Evolutionary conservation across 2,329 filamentous ascomycete genomes (phyloP), one percentile per base, ranked within the genome.

Genomic region (Botrytis pseudocinerea): DNA sequence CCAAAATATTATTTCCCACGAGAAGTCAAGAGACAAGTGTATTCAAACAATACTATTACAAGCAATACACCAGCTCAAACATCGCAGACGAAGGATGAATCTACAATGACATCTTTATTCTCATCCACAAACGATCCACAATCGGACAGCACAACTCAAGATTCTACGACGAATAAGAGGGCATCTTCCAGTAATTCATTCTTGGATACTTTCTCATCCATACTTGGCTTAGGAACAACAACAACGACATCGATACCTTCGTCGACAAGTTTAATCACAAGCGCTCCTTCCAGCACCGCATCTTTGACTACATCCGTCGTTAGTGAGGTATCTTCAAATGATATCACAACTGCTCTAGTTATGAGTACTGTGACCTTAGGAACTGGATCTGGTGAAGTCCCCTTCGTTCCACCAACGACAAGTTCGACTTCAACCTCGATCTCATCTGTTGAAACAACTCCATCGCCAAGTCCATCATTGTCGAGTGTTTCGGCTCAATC

Each of bases 1-100:
- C 87, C 87, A 28, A 85, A 83, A 78, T 87, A 88, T 78, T 90
- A 89, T 80, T 89, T 87, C 75, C 88, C 88, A 20, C 84, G 85
- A 72, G 84, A 88, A 61, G 83, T 90, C 77, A 89, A 86, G 82
- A 84, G 87, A 71, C 82, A 86, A 73, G 82, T 85, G 70, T 78
- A 70, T 75, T 75, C 73, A 2, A 79, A 80, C 44, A 75, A 76
- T 25, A 77, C 77, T 20, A 73, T 75, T 40, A 76, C 75, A 16
- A 76, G 59, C 40, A 69, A 73, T 22, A 66, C 77, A 25, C 51
- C 76, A 28, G 51, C 61, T 25, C 48, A 70, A 44, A 76, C 76
- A 16, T 35, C 61, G 28, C 18, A 32, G 9, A 71, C 76, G 5
- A 62, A 75, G 38, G 72, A 73, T 35, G 18, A 70, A 54, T 44